Conservation (phyloP, 176 grass and related monocot species). For the Aechmea fasciata region DNA sequence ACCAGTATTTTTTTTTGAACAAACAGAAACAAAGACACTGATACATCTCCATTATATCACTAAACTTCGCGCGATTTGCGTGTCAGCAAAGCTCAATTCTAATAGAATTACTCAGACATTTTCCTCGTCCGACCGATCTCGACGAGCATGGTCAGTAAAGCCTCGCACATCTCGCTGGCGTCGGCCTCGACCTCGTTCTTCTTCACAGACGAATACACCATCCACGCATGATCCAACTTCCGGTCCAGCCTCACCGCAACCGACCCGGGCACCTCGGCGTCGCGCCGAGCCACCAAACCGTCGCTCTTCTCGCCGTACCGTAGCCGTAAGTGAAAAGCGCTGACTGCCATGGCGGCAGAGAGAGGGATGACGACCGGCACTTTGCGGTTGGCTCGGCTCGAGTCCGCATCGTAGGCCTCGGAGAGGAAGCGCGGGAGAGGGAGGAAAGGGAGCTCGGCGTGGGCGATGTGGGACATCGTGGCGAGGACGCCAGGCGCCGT, state of each 20-base stretch:
- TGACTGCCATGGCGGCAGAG: slow-evolving; percentile 54
- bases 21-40: too few species aligned
- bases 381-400: slow-evolving; percentile 28
- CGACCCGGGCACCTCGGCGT: slow-evolving; percentile 76
- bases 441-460: slow-evolving; percentile 66
- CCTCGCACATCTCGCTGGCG: slow-evolving; percentile 70
- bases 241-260: slow-evolving; percentile 61
- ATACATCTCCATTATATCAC: too few species aligned
- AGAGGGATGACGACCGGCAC: slow-evolving; percentile 58
- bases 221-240: slow-evolving; percentile 79
- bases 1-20: too few species aligned
- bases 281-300: slow-evolving; percentile 55
- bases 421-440: slow-evolving; percentile 39
- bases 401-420: slow-evolving; percentile 21
- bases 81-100: background rate
- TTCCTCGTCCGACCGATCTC: slow-evolving; percentile 41
- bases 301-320: slow-evolving; percentile 64
- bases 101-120: background rate
- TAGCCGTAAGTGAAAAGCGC: slow-evolving; percentile 59
- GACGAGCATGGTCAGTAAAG: slow-evolving; percentile 66
- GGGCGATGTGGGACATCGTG: slow-evolving; percentile 51
- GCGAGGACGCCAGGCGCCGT: slow-evolving; percentile 45
- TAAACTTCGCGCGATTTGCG: too few species aligned
- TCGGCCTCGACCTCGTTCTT: slow-evolving; percentile 43
- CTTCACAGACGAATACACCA: slow-evolving; percentile 55